A percentile compares a stretch with the other conserved stretches of the same genome.
Conservation (phyloP, 1,284 basidiomycete species). For the Apiotrichum akiyoshidainum region DNA sequence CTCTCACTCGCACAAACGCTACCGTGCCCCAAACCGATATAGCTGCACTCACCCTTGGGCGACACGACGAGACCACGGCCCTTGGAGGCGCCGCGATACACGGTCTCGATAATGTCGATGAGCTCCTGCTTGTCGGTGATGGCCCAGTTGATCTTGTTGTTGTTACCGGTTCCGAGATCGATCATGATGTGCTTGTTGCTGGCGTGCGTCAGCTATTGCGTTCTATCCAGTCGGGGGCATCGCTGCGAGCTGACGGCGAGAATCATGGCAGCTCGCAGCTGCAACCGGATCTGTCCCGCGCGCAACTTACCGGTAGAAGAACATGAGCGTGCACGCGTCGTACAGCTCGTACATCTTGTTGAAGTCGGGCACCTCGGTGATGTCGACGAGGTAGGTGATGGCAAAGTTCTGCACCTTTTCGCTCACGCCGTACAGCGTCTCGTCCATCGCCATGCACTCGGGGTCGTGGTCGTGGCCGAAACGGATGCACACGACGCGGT, state of each 20-base stretch:
- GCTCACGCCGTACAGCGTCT: conserved; percentile 85
- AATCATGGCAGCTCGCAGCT: no score
- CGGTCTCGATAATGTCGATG: conserved; percentile 97
- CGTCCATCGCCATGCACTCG: conserved; percentile 99
- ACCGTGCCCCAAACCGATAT: conserved; percentile 6
- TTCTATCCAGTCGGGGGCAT: no score
- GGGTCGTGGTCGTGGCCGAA: conserved; percentile 95
- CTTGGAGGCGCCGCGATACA: conserved; percentile 95
- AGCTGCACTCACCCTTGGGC: conserved; percentile 69
- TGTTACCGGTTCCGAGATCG: conserved; percentile 97
- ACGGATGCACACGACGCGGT: conserved; percentile 88
- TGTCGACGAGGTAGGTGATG: conserved; percentile 92
- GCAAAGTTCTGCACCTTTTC: conserved; percentile 99
- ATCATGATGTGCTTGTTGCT: conserved; percentile 99
- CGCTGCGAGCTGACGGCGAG: no score
- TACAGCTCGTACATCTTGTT: conserved; percentile 80
- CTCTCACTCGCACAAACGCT: no score
- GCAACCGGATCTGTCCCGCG: neutral
- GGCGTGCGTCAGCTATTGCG: conserved; percentile 11
- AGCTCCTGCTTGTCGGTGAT: conserved; percentile 97
- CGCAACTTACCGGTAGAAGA: conserved; percentile 79
- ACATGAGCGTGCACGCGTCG: conserved; percentile 94
- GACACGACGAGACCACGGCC: conserved; percentile 97
- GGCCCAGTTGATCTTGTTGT: conserved; percentile 99
- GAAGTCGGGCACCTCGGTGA: conserved; percentile 97